These are phyloP conservation scores for Aspergillus sp. DNA, from an alignment of 2,329 filamentous ascomycete genomes.

Conservation along the genomic window DNA sequence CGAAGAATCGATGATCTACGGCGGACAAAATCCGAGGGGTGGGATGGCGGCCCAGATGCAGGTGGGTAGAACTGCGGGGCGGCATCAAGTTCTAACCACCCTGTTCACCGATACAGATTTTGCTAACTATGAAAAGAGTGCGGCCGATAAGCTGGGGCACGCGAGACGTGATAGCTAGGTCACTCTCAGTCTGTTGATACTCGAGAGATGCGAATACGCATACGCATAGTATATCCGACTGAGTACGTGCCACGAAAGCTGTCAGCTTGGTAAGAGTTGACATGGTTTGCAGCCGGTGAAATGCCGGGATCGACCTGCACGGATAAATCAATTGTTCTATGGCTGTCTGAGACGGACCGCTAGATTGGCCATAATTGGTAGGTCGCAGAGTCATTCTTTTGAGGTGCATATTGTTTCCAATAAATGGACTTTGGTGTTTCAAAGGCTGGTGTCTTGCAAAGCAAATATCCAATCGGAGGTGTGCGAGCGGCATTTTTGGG, in stretches of 20 bases:
- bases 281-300: not conserved
- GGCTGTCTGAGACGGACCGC: not conserved
- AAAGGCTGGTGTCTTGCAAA: not conserved
- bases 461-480: not conserved
- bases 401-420: not conserved
- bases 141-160: slow-evolving; percentile 34
- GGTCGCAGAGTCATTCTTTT: not conserved
- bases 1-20: slow-evolving; percentile 22
- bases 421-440: not conserved
- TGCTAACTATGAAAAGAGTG: slow-evolving; percentile 25
- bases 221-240: not conserved
- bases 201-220: not conserved
- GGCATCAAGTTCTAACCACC: not conserved
- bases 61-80: slow-evolving; percentile 23
- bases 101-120: not conserved
- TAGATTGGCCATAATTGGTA: not conserved
- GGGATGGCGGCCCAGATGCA: slow-evolving; percentile 36
- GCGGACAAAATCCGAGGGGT: slow-evolving; percentile 31
- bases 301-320: not conserved
- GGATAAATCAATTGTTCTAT: not conserved
- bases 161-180: not conserved
- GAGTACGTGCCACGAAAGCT: not conserved
- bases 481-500: not conserved
- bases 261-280: not conserved
- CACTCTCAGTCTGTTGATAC: not conserved